These are phyloP conservation scores for Huntiella savannae DNA, from an alignment of 2,329 filamentous ascomycete genomes.

Conservation along the genomic window DNA sequence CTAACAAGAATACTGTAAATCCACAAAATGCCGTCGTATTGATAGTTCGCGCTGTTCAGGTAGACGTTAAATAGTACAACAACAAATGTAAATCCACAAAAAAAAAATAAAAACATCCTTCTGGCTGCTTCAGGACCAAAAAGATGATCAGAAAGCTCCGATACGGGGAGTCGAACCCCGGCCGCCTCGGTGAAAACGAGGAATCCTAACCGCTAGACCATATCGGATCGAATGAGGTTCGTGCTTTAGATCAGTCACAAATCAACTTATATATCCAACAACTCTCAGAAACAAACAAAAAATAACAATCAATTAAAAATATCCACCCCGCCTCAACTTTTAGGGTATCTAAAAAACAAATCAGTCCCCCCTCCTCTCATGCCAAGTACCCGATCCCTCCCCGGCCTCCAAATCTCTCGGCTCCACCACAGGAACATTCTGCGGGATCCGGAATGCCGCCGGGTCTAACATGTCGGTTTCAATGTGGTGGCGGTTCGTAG, in stretches of 20 bases:
- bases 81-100: no score
- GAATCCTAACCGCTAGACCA: slow-evolving; percentile 12
- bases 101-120: not conserved
- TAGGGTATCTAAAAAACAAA: no score
- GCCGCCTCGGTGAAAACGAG: slow-evolving; percentile 11
- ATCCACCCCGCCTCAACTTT: no score
- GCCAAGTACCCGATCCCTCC: no score
- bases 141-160: slow-evolving; percentile 2
- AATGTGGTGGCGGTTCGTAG: not conserved
- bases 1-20: not conserved
- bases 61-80: no score
- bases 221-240: slow-evolving; percentile 5
- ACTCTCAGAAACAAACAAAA: not conserved
- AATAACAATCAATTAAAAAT: not conserved
- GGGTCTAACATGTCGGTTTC: slow-evolving; percentile 2
- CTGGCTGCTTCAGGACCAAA: not conserved
- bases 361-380: no score
- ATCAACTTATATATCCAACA: no score
- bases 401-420: no score
- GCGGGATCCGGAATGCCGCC: slow-evolving; percentile 2
- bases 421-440: not conserved
- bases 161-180: slow-evolving; percentile 11
- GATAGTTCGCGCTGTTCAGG: no score
- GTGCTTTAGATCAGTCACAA: no score
- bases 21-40: no score